A percentile compares a stretch with the other conserved stretches of the same genome.
Evolutionary conservation across 2,329 filamentous ascomycete genomes (phyloP).

Genomic region (Zarea fungicola): DNA sequence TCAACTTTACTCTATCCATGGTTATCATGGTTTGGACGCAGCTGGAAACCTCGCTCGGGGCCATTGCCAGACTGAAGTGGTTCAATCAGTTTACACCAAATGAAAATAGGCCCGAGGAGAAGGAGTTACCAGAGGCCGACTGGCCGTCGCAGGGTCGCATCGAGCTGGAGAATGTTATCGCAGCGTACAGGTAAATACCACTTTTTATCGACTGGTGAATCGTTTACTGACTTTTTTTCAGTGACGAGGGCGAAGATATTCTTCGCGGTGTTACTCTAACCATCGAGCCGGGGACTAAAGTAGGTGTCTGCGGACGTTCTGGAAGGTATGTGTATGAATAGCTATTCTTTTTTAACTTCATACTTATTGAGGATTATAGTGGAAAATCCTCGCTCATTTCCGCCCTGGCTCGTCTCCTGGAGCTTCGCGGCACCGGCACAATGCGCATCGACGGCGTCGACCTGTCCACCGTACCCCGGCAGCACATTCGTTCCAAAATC

Average conservation of each 20-base stretch:
- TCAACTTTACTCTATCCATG: constrained; percentile 25
- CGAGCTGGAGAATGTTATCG: constrained; percentile 22
- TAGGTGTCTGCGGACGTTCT: constrained; percentile 47
- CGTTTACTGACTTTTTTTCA: neutral
- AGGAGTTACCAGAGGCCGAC: constrained; percentile 3
- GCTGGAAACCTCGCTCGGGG: constrained; percentile 32
- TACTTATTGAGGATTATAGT: constrained; percentile 22
- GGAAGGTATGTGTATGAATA: constrained; percentile 24
- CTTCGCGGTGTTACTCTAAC: constrained; percentile 17
- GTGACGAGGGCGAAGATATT: constrained; percentile 2
- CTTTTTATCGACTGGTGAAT: no score
- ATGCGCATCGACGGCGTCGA: constrained; percentile 41
- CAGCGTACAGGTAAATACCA: constrained; percentile 24
- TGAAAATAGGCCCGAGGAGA: constrained; percentile 21
- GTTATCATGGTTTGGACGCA: constrained; percentile 32
- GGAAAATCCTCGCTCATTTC: constrained; percentile 47
- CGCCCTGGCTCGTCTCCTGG: constrained; percentile 43
- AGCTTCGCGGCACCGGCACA: constrained; percentile 27
- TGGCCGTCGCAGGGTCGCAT: constrained; percentile 27
- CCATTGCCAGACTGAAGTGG: constrained; percentile 29
- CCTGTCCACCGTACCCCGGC: constrained; percentile 34
- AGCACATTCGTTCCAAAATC: constrained; percentile 37
- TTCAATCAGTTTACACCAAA: constrained; percentile 24
- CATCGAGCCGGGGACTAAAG: constrained; percentile 35
- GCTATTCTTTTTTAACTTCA: neutral